Evolutionary conservation across 169 alveolate genomes (phyloP).

Genomic region (Cryptosporidium sp.): DNA sequence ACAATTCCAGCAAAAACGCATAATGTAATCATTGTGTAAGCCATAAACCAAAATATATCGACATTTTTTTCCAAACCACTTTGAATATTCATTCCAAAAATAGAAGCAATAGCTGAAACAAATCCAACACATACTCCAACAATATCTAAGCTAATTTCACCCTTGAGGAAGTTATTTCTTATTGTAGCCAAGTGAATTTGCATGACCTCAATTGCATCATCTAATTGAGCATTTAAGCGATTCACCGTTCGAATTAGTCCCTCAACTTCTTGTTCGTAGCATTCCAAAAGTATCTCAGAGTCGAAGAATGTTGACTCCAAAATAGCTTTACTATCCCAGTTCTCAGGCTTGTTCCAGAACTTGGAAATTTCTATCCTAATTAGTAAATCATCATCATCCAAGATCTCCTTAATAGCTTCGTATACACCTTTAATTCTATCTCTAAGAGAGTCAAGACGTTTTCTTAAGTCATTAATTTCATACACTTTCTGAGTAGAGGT

Average conservation of each 20-base stretch:
- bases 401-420: conserved; percentile 79
- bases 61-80: conserved; percentile 82
- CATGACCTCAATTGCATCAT: conserved; percentile 85
- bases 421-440: conserved; percentile 81
- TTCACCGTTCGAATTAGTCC: conserved; percentile 80
- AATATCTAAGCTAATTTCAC: conserved; percentile 84
- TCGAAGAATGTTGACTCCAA: conserved; percentile 80
- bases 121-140: conserved; percentile 82
- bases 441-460: conserved; percentile 78
- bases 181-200: conserved; percentile 84
- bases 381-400: conserved; percentile 82
- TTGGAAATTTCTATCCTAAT: conserved; percentile 81
- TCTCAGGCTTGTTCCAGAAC: conserved; percentile 80
- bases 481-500: conserved; percentile 80
- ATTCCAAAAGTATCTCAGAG: conserved; percentile 83
- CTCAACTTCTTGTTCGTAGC: conserved; percentile 85
- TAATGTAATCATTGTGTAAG: conserved; percentile 79
- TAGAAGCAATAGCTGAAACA: conserved; percentile 84
- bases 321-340: conserved; percentile 80
- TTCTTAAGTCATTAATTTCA: conserved; percentile 80
- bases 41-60: conserved; percentile 81
- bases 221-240: conserved; percentile 82
- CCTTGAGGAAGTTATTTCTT: conserved; percentile 82
- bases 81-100: conserved; percentile 86
- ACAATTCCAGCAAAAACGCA: conserved; percentile 70